These are phyloP conservation scores for Termitomyces sp. DNA, from an alignment of 768 basidiomycete species.

Conservation along the genomic window DNA sequence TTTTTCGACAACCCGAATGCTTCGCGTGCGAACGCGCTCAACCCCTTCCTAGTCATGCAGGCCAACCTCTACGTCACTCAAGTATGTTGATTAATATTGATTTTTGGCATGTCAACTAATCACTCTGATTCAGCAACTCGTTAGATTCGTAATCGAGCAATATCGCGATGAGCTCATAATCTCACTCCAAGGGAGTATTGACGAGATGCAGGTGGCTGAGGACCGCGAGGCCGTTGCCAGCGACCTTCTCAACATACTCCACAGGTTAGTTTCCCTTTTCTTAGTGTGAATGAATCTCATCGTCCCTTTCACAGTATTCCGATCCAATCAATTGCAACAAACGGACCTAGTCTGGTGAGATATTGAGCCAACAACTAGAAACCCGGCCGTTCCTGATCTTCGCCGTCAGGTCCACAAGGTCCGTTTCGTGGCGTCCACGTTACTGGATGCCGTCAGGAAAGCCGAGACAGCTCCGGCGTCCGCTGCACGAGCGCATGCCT, in stretches of 20 bases:
- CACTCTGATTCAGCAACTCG: constrained; percentile 65
- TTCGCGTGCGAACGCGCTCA: constrained; percentile 76
- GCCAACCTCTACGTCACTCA: constrained; percentile 91
- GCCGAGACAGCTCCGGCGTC: constrained; percentile 75
- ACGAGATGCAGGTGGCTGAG: constrained; percentile 61
- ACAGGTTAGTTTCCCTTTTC: constrained; percentile 42
- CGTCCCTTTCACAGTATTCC: constrained; percentile 55
- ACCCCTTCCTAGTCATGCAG: constrained; percentile 89
- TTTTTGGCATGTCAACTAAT: background rate
- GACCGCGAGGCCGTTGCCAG: constrained; percentile 82
- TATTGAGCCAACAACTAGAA: background rate
- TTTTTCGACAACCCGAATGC: constrained; percentile 92
- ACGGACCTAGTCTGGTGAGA: constrained; percentile 68
- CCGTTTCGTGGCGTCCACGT: constrained; percentile 86
- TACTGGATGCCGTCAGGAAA: constrained; percentile 79
- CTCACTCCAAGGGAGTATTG: constrained; percentile 57
- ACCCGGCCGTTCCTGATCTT: constrained; percentile 12
- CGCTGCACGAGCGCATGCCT: constrained; percentile 81
- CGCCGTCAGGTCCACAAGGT: constrained; percentile 78
- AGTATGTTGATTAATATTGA: constrained; percentile 32
- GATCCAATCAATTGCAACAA: constrained; percentile 88
- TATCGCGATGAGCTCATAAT: constrained; percentile 82
- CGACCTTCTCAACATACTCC: constrained; percentile 80
- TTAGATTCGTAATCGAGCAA: constrained; percentile 88
- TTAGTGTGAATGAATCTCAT: background rate